Conservation (phyloP, 208 protist species). For the Leishmania mexicana region DNA sequence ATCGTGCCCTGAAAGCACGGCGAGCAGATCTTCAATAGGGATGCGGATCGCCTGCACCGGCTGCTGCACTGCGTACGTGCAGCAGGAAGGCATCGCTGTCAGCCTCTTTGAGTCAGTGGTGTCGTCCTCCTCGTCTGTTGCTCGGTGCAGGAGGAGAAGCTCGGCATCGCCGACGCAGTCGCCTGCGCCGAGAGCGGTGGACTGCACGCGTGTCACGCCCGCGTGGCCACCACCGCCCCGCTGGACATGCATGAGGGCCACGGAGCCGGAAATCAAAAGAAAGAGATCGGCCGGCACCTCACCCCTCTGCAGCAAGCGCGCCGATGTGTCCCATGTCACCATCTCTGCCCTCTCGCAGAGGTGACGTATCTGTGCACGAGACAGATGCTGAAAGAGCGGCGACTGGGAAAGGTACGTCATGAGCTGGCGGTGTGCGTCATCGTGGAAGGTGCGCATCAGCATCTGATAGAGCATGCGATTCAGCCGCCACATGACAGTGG, state of each 20-base stretch:
- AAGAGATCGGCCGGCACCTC: slow-evolving; percentile 7
- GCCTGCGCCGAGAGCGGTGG: not conserved
- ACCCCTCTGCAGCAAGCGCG: not conserved
- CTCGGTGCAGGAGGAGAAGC: not conserved
- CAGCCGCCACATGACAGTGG: slow-evolving; percentile 17
- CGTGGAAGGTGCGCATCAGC: slow-evolving; percentile 11
- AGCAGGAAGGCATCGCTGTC: not conserved
- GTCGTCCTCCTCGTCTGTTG: not conserved
- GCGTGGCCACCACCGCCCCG: not conserved
- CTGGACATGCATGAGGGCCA: slow-evolving; percentile 15
- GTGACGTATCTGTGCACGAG: not conserved
- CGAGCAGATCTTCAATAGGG: not conserved
- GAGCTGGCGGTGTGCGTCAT: not conserved
- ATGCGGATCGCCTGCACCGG: slow-evolving; percentile 10
- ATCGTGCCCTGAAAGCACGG: slow-evolving; percentile 5
- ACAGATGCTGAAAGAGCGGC: slow-evolving; percentile 13
- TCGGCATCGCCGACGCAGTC: slow-evolving; percentile 27
- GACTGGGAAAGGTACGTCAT: slow-evolving; percentile 9
- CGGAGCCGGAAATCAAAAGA: slow-evolving; percentile 11
- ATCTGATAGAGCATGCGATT: slow-evolving; percentile 18
- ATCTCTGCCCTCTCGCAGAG: slow-evolving; percentile 2
- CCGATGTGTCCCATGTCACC: not conserved
- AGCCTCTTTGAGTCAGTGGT: too few relatives aligned
- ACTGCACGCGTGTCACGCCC: not conserved
- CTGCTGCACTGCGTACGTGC: slow-evolving; percentile 17